Conservation (phyloP, 345 rosid genomes). For the Aquilaria sinensis region DNA sequence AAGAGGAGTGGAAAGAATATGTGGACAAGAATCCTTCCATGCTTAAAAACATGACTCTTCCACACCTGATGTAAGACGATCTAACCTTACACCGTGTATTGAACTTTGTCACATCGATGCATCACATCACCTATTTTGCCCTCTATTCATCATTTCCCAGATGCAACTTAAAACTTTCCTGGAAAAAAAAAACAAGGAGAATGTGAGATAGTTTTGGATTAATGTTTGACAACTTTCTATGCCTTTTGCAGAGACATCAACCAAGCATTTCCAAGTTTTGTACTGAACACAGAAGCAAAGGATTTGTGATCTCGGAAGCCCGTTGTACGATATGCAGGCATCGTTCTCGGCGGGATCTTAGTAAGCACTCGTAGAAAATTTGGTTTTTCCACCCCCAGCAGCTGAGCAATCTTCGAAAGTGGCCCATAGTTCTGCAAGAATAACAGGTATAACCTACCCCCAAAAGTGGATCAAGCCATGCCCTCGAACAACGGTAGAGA, state of each 20-base stretch:
- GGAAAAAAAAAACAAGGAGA: too few species aligned
- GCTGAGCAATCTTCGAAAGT: too few species aligned
- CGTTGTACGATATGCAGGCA: too few species aligned
- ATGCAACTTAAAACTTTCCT: neutral
- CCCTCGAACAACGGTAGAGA: too few species aligned
- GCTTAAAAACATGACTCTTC: conserved; percentile 36
- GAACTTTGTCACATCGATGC: too few species aligned
- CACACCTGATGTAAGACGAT: conserved; percentile 7
- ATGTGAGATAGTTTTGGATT: too few species aligned
- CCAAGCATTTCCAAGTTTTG: conserved; percentile 30
- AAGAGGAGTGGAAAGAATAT: conserved; percentile 14
- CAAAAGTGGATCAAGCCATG: too few species aligned
- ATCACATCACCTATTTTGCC: neutral
- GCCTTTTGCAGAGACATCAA: conserved; percentile 16
- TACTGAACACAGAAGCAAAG: conserved; percentile 13
- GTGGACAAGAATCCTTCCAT: conserved; percentile 20
- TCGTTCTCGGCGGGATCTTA: too few species aligned
- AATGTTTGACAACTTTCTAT: neutral
- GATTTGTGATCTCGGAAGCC: neutral
- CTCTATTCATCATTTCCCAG: neutral
- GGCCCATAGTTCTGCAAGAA: too few species aligned
- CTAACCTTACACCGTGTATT: neutral
- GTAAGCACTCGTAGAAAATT: too few species aligned
- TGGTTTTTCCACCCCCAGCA: too few species aligned
- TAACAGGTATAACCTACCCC: too few species aligned